phyloP scores from a whole-genome alignment of 805 yeast species.

The Myxozyma kluyveri region DNA sequence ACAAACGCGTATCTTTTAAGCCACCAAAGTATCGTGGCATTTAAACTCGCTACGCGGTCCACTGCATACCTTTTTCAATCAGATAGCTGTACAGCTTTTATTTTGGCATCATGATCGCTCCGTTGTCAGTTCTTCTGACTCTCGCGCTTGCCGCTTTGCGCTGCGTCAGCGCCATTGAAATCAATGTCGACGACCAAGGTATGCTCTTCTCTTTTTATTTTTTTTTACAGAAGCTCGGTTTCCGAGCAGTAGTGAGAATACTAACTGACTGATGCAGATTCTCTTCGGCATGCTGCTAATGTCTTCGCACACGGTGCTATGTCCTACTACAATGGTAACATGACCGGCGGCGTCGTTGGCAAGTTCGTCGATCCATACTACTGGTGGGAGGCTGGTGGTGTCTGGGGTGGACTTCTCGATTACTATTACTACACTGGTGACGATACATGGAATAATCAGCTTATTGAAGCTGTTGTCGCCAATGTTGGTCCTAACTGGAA shows the following conservation, averaged over 20 bases:
- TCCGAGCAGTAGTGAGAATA: neutral
- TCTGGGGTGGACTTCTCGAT: conserved; percentile 77
- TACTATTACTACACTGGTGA: conserved; percentile 70
- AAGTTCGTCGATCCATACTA: conserved; percentile 87
- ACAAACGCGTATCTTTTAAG: too few relatives aligned
- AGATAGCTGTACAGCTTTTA: too few relatives aligned
- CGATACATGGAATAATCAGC: conserved; percentile 57
- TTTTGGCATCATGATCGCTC: too few relatives aligned
- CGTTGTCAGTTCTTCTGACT: neutral
- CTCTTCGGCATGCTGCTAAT: conserved; percentile 52
- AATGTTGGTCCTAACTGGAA: conserved; percentile 75
- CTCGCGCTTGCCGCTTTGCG: conserved; percentile 1
- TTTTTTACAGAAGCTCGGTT: neutral
- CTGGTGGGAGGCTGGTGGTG: conserved; percentile 96
- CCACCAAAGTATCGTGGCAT: too few relatives aligned
- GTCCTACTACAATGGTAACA: conserved; percentile 64
- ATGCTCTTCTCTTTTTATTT: neutral
- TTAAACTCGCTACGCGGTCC: too few relatives aligned
- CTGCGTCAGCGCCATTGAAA: conserved; percentile 14
- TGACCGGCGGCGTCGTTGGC: conserved; percentile 76
- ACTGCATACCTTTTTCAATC: too few relatives aligned
- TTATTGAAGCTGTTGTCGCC: conserved; percentile 61
- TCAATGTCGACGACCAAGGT: conserved; percentile 17
- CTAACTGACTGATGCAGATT: conserved; percentile 26
- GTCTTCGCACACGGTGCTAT: conserved; percentile 59